Conservation (phyloP, 2,329 filamentous ascomycete species). For the Parastagonospora nodorum region DNA sequence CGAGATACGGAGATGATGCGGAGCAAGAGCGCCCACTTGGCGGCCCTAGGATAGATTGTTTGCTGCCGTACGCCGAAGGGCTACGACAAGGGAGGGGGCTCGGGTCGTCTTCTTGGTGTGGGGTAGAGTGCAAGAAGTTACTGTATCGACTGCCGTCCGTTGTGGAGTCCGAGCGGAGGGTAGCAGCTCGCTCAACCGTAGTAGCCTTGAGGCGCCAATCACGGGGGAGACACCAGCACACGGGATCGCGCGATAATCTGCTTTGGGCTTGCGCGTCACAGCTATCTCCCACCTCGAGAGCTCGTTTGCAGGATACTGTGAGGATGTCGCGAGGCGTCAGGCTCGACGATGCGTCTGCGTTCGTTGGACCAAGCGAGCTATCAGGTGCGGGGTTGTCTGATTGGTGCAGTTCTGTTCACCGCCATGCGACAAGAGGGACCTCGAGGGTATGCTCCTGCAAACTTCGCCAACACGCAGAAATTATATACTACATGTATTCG, state of each 20-base stretch:
- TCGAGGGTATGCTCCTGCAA: background rate
- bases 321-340: background rate
- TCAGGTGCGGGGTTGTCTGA: conserved; percentile 15
- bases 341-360: background rate
- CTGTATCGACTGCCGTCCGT: conserved; percentile 1
- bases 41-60: conserved; percentile 3
- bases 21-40: conserved; percentile 7
- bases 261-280: conserved; percentile 2
- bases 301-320: background rate
- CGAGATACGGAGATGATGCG: conserved; percentile 8
- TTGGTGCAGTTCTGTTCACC: background rate
- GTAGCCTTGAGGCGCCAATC: conserved; percentile 4
- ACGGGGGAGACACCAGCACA: conserved; percentile 1
- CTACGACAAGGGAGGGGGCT: conserved; percentile 3
- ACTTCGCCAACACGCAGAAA: background rate
- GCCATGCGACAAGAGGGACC: no score
- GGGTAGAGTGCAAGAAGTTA: conserved; percentile 6
- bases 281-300: background rate
- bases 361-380: background rate
- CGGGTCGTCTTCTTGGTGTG: conserved; percentile 4
- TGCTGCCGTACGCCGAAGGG: background rate
- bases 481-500: background rate
- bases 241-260: conserved; percentile 7
- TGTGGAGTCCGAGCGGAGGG: conserved; percentile 8
- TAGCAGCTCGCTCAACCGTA: background rate